These are phyloP conservation scores for Tieghemostelium lacteum DNA, from an alignment of 78 protist genomes.

Conservation along the genomic window DNA sequence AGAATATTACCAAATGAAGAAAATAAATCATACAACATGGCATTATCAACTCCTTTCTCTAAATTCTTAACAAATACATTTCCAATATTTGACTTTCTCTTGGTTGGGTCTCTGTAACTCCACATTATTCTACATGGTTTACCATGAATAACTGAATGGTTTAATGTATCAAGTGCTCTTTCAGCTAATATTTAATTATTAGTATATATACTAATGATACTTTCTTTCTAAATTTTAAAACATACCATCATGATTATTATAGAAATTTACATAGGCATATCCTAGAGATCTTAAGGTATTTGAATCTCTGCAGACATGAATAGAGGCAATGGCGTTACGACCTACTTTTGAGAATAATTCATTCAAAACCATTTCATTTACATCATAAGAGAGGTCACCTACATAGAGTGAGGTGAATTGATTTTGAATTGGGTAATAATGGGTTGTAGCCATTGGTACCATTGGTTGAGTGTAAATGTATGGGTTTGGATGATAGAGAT, in stretches of 20 bases:
- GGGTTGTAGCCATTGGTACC: neutral
- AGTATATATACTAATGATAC: neutral
- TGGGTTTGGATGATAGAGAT: neutral
- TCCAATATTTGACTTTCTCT: constrained; percentile 96
- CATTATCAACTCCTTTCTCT: constrained; percentile 90
- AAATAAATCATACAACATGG: constrained; percentile 92
- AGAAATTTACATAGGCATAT: constrained; percentile 98
- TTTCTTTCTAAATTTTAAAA: neutral
- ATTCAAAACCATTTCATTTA: constrained; percentile 91
- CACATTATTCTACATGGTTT: constrained; percentile 98
- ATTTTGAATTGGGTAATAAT: neutral
- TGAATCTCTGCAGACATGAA: constrained; percentile 96
- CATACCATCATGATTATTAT: constrained; percentile 70
- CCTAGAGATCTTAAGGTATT: constrained; percentile 94
- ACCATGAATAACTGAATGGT: constrained; percentile 91
- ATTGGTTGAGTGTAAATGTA: neutral
- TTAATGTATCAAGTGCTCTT: constrained; percentile 96
- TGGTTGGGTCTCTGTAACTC: constrained; percentile 97
- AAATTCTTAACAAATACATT: constrained; percentile 98
- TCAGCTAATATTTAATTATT: constrained; percentile 88
- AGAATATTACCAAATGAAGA: constrained; percentile 87
- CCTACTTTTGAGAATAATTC: constrained; percentile 95
- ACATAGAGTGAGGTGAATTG: constrained; percentile 81
- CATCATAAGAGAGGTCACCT: constrained; percentile 86
- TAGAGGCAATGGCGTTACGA: constrained; percentile 88